Base-by-base conservation (phyloP, 306 rosid species). In the Cyclanthera cordifolia region DNA sequence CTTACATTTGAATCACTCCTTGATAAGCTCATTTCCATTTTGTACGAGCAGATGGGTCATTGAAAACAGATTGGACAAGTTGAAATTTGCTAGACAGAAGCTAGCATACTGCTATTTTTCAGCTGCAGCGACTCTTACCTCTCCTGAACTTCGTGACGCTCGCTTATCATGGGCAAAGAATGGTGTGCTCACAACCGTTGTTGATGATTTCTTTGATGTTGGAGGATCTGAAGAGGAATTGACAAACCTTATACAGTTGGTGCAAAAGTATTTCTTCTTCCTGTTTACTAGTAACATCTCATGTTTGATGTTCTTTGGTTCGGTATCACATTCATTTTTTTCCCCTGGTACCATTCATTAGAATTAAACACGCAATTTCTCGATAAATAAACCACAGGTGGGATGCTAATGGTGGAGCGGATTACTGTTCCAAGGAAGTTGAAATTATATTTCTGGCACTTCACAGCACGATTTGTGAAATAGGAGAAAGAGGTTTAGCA, bases 151-250 rank as follows among this genome's bases (percentile, higher is more conserved):
- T 76, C 67, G 85, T 34, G 91, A 89, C 73, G 95, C 89, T 16
- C 95, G 96, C 72, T 79, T 87, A 72, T 83, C 98, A 24, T 87
- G 87, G 90, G 87, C 96, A 0, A 89, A 93, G 74, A 83, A 70
- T 45, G 93, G 89, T 51, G 85, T 89, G 53, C 95, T 92, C 41
- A 72, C 86, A 41, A 87, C 98, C 54, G 87, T 81, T 72, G 90
- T 93, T 11, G 96, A 89, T 80, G 96, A 92, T 79, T 93, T 93
- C 84, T 89, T 80, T 78, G 96, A 89, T 20, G 67, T 85, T 53
- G 88, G 93, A 14, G 78, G 93, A 71, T 81, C 95, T 41, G 79
- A 83, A 71, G 88, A 83, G 74, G 96, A 93, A 78, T 71, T 80
- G 49, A 39, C 77, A 64, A 84, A 86, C 79, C 98, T 92, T 30